Evolutionary conservation across 768 basidiomycete genomes (phyloP), one percentile per base, ranked within the genome.

Genomic region (Lyophyllum semitale): DNA sequence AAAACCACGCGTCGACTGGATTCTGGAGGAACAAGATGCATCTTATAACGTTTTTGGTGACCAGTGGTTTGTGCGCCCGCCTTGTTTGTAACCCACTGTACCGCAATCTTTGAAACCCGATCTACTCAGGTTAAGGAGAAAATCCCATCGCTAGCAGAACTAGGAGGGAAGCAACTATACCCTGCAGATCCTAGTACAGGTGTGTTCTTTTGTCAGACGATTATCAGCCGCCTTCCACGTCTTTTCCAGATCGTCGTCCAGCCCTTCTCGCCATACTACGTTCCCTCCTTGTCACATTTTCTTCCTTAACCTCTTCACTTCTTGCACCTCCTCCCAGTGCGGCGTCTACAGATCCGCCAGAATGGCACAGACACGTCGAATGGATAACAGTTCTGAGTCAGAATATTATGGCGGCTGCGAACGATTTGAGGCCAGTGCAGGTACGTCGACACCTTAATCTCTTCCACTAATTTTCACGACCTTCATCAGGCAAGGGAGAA

Each of bases 1-100:
- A 66, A 93, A 89, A 70, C 94, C 94, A 33, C 82, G 92, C 42
- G 85, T 90, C 13, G 93, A 95, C 64, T 95, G 93, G 93, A 89
- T 96, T 48, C 77, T 91, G 1, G 90, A 94, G 61, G 91, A 92
- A 57, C 88, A 88, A 1, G 78, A 81, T 23, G 74, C 80, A 8
- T 77, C 84, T 58, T 96, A 93, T 68, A 81, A 82, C 49, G 88
- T 87, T 15, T 96, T 89, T 71, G 93, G 91, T n/a, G 91, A 95
- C 68, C 80, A 80, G 63, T 96, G 91, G 90, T 88, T 88, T 83
- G 91, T 94, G 75, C 71, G 90, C 68, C 62, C 18, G 11, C 41
- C 40, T 59, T 41, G 61, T 58, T 51, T 49, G 48, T 51, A 60
- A 48, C 55, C 41, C 30, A 43, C 48, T 50, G 20, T 33, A 40